A percentile compares a stretch with the other conserved stretches of the same genome.
These are phyloP conservation scores for Cubamyces sp. DNA, from an alignment of 768 basidiomycete genomes.

Conservation along the genomic window DNA sequence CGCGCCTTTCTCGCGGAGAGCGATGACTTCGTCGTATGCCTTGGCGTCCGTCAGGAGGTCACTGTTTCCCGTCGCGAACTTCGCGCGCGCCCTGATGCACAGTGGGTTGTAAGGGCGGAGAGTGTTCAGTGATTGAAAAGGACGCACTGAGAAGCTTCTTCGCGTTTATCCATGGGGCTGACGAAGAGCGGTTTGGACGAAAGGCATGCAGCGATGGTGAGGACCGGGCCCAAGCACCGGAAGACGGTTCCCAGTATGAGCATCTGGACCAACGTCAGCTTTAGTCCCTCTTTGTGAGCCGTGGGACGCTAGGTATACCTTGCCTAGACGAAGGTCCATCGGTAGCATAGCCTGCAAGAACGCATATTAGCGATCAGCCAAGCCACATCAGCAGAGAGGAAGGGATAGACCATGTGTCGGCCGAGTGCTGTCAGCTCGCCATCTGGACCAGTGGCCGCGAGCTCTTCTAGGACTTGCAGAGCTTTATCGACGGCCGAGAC, in stretches of 20 bases:
- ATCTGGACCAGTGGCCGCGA: constrained; percentile 73
- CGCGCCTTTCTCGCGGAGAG: constrained; percentile 54
- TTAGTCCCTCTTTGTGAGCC: neutral
- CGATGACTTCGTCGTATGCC: constrained; percentile 69
- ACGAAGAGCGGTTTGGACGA: constrained; percentile 89
- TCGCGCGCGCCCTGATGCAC: constrained; percentile 62
- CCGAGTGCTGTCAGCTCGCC: constrained; percentile 82
- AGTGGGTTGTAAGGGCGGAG: neutral
- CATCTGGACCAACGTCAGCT: constrained; percentile 57
- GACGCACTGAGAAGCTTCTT: constrained; percentile 72
- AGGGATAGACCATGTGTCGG: constrained; percentile 62
- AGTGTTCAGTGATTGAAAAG: neutral
- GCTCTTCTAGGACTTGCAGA: constrained; percentile 68
- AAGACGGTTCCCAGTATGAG: constrained; percentile 84
- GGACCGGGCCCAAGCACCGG: constrained; percentile 76
- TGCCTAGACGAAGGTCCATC: constrained; percentile 83
- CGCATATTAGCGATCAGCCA: constrained; percentile 11
- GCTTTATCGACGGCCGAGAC: constrained; percentile 76
- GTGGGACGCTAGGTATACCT: constrained; percentile 48
- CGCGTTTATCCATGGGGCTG: constrained; percentile 80
- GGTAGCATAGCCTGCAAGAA: constrained; percentile 73
- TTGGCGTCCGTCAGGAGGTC: constrained; percentile 84
- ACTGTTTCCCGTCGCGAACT: constrained; percentile 72
- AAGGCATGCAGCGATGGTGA: constrained; percentile 81
- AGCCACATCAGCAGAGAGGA: neutral